Conservation (phyloP, 2,329 filamentous ascomycete species). For the Cordyceps farinosa region DNA sequence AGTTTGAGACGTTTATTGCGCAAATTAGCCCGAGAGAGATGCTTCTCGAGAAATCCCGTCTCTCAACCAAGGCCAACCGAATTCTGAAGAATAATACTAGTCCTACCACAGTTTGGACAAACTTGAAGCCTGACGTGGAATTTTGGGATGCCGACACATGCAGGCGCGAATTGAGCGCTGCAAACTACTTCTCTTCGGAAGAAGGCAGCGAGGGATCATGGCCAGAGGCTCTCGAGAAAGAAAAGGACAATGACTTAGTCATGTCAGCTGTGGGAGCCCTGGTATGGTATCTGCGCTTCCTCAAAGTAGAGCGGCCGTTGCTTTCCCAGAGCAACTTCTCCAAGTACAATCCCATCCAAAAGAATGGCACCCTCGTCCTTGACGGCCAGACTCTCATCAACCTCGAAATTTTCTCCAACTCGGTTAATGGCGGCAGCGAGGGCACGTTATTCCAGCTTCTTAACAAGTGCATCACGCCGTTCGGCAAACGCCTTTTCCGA, state of each 20-base stretch:
- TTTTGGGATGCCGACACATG: conserved; percentile 88
- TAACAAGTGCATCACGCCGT: conserved; percentile 92
- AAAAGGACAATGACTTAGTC: conserved; percentile 71
- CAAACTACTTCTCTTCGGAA: conserved; percentile 70
- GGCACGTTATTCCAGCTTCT: conserved; percentile 88
- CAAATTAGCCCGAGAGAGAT: conserved; percentile 88
- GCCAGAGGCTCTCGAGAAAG: conserved; percentile 71
- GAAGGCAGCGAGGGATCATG: conserved; percentile 60
- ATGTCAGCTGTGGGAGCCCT: conserved; percentile 92
- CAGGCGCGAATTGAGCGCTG: conserved; percentile 73
- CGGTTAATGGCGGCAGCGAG: conserved; percentile 76
- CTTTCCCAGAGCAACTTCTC: conserved; percentile 88
- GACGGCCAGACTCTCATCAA: conserved; percentile 97
- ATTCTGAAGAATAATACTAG: conserved; percentile 95
- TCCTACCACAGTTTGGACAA: conserved; percentile 93
- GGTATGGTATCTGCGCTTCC: conserved; percentile 76
- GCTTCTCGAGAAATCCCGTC: conserved; percentile 77
- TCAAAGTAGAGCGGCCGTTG: conserved; percentile 86
- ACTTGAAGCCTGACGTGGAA: conserved; percentile 79
- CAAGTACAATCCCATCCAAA: conserved; percentile 85
- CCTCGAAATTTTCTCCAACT: conserved; percentile 94
- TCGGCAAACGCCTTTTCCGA: conserved; percentile 91
- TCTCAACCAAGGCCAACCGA: conserved; percentile 84
- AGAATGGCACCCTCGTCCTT: conserved; percentile 85
- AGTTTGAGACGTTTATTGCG: conserved; percentile 94